A percentile compares a stretch with the other conserved stretches of the same genome.
Conservation (phyloP, 106 monocot species). For the Dactylorhiza incarnata region DNA sequence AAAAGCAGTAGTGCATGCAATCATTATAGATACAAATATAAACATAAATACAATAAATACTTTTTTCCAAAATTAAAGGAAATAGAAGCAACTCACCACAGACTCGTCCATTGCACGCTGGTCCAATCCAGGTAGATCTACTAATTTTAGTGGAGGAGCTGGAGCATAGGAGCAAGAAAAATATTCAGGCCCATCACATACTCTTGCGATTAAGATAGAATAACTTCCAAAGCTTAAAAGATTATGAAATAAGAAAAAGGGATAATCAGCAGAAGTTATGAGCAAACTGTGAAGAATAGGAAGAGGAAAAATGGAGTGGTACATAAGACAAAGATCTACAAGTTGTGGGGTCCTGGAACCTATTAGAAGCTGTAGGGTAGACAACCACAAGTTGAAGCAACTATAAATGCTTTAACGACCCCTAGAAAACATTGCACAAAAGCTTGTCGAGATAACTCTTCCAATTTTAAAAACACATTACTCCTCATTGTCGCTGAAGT, state of each 20-base stretch:
- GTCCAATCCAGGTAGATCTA: constrained; percentile 87
- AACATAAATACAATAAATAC: not conserved
- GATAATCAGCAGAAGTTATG: not conserved
- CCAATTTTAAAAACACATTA: not conserved
- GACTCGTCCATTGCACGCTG: constrained; percentile 84
- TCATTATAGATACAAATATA: not conserved
- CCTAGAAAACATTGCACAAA: not conserved
- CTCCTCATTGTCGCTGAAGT: not conserved
- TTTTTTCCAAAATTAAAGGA: not conserved
- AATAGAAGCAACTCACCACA: constrained; percentile 32
- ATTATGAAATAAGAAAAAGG: not conserved
- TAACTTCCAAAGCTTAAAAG: not conserved
- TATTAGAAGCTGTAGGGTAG: not conserved
- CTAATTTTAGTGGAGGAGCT: constrained; percentile 91
- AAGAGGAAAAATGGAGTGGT: not conserved
- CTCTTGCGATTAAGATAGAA: not conserved
- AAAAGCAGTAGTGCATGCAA: not conserved
- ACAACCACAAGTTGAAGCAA: not conserved
- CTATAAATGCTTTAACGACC: not conserved
- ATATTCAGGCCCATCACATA: not conserved
- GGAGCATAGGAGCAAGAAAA: constrained; percentile 8
- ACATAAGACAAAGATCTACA: not conserved
- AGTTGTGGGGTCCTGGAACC: not conserved
- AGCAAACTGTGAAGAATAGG: not conserved
- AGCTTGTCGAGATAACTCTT: not conserved